Evolutionary conservation across 1,284 basidiomycete genomes (phyloP), one percentile per base, ranked within the genome.

Genomic region (Sanguinoderma infundibulare): DNA sequence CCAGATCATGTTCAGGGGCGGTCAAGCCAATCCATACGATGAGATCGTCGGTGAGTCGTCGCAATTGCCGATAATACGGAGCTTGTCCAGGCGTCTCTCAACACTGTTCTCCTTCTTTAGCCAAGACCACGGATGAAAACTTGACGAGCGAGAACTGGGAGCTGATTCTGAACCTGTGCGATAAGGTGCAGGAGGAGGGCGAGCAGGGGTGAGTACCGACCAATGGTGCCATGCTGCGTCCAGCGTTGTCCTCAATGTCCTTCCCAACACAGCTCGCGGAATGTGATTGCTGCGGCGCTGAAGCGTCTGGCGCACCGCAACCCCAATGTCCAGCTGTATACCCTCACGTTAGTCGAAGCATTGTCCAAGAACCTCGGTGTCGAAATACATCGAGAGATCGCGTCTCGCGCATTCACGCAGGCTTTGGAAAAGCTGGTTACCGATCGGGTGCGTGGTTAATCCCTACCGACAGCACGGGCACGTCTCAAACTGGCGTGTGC

Each of bases 61-160:
- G 5, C 47, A 22, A 42, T 35, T 36, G 40, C 44, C 51, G 56
- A 36, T 15, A n/a, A 15, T 34, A 22, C 49, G 49, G 20, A 24
- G 32, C 26, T 49, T 32, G 6, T 10, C 49, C 32, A 35, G 32
- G 49, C 49, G 49, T 51, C 34, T 51, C 34, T 28, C 32, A 12
- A 51, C 49, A 51, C 22, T 51, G 32, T 51, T 35, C 60, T 36
- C 38, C 42, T 61, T 63, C 64, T 35, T 46, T 76, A 97, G 94
- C 78, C 70, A 96, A 97, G 79, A 94, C 96, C 30, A 98, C 96
- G 17, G 94, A 96, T 75, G 96, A 98, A 83, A 95, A 95, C 75
- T 81, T 96, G 59, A 96, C 96, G 1, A 83, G 85, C 61, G 97
- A 98, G 79, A 94, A 98, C 76, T 99, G 97, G 97, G 95, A 96